Conservation (phyloP, 1,284 basidiomycete genomes). For the Apiotrichum domesticum region DNA sequence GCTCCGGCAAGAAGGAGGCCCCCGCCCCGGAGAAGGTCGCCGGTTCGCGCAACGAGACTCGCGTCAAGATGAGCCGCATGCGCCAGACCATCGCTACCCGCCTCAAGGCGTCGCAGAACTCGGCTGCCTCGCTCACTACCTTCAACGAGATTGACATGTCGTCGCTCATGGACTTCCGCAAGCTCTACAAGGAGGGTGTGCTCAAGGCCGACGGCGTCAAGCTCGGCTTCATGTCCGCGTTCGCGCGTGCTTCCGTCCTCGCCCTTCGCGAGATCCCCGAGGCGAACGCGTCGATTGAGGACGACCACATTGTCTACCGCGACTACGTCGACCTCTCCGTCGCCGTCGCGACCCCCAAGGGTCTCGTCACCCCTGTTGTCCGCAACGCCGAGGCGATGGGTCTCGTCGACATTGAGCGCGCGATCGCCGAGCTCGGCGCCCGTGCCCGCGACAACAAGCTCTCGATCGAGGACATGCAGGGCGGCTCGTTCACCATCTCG, state of each 20-base stretch:
- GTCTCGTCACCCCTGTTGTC: slow-evolving; percentile 92
- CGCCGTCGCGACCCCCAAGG: slow-evolving; percentile 95
- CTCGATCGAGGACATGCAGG: slow-evolving; percentile 92
- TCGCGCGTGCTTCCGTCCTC: slow-evolving; percentile 78
- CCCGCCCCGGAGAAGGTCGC: slow-evolving; percentile 19
- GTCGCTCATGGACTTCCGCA: slow-evolving; percentile 85
- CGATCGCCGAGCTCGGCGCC: slow-evolving; percentile 75
- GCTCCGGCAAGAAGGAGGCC: slow-evolving; percentile 26
- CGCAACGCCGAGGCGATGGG: slow-evolving; percentile 82
- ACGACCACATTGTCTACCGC: slow-evolving; percentile 87
- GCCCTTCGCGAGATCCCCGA: slow-evolving; percentile 88
- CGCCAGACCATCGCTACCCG: slow-evolving; percentile 93
- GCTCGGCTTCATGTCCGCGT: slow-evolving; percentile 97
- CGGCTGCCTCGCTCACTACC: slow-evolving; percentile 92
- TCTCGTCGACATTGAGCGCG: slow-evolving; percentile 87
- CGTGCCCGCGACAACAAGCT: slow-evolving; percentile 85
- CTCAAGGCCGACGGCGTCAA: slow-evolving; percentile 93
- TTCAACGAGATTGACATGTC: slow-evolving; percentile 99
- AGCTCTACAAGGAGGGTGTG: slow-evolving; percentile 89
- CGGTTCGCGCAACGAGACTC: slow-evolving; percentile 67
- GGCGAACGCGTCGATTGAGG: slow-evolving; percentile 92
- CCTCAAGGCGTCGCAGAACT: slow-evolving; percentile 96
- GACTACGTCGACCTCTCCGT: slow-evolving; percentile 93
- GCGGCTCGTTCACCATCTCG: slow-evolving; percentile 97
- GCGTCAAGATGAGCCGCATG: slow-evolving; percentile 98